A percentile compares a stretch with the other conserved stretches of the same genome.
Evolutionary conservation across 176 grass and related monocot genomes (phyloP).

Genomic region (Secale cereale): DNA sequence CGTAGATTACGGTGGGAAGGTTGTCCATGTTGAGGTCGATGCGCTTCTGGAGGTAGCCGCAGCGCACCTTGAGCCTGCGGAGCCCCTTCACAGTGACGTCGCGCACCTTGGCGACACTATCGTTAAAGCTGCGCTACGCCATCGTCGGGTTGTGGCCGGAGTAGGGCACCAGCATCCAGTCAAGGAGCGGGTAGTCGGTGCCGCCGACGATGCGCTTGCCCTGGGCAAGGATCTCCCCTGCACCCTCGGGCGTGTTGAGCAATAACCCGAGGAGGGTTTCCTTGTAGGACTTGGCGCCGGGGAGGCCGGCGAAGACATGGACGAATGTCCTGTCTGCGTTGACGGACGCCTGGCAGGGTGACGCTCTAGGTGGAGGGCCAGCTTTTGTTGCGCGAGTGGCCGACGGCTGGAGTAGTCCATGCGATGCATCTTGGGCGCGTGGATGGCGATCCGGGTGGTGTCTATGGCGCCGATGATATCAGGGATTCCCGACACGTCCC

Average conservation of each 20-base stretch:
- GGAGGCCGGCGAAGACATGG: too few relatives aligned
- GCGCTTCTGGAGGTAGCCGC: conserved; percentile 64
- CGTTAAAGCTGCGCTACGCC: conserved; percentile 76
- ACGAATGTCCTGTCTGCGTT: too few relatives aligned
- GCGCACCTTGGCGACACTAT: conserved; percentile 41
- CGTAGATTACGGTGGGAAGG: conserved; percentile 51
- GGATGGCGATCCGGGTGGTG: too few relatives aligned
- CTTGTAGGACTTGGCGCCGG: too few relatives aligned
- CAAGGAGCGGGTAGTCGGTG: conserved; percentile 55
- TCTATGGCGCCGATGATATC: too few relatives aligned
- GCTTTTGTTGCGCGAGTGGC: too few relatives aligned
- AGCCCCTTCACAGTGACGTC: conserved; percentile 51
- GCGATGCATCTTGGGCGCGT: too few relatives aligned
- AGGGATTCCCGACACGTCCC: too few relatives aligned
- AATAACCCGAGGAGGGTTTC: too few relatives aligned
- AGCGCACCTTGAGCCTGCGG: conserved; percentile 58
- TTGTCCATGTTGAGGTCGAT: conserved; percentile 52
- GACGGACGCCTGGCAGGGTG: too few relatives aligned
- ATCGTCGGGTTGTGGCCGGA: conserved; percentile 55
- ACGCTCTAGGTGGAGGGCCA: too few relatives aligned
- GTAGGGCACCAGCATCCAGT: conserved; percentile 81
- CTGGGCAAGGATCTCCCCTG: conserved; percentile 49
- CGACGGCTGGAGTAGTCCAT: too few relatives aligned
- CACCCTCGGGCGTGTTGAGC: conserved; percentile 33
- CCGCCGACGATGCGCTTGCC: conserved; percentile 64